Base-by-base conservation (phyloP, 371 early-diverging fungal genomes). In the Smittium culicis region DNA sequence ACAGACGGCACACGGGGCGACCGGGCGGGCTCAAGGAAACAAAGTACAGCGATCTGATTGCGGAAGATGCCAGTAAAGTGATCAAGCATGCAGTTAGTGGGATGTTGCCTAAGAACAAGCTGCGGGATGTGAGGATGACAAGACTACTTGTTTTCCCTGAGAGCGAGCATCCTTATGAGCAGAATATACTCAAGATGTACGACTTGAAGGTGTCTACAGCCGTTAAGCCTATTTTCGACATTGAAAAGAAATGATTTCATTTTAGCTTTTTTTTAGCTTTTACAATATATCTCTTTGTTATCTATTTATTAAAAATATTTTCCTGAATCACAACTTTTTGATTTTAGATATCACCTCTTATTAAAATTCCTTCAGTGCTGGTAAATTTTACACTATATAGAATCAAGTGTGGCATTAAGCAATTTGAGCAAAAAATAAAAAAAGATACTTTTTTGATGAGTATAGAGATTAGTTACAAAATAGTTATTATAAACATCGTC, bases 91-190 rank as follows among this genome's bases (percentile, higher is more conserved):
- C 97, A 20, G 87, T 98, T 34, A 92, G 88, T 8, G 97, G 96
- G 63, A 94, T 94, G 94, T 77, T 98, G 70, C 97, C 98, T 33
- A 96, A 95, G 76, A 95, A 94, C 79, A 83, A 84, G 68, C 81
- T 96, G 68, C 84, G 96, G 34, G 84, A 88, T 64, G 82, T 82
- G 24, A 86, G 92, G 69, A 74, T 94, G 69, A 79, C 77, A 28
- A 85, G 98, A 59, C 79, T 96, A 61, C 79, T 85, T 69, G 83
- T 96, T 33, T 98, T 93, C 80, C 88, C 91, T 24, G 96, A 90
- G 55, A 83, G 74, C 16, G 87, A 90, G 60, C 96, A 98, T 71
- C 97, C 98, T 20, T 94, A 95, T 77, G 85, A 77, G 54, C 81
- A 77, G 34, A 96, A 96, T 71, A 93, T 95, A 54, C 76, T 90